A percentile compares a stretch with the other conserved stretches of the same genome.
Conservation (phyloP, 352 stramenopile genomes). For the Globisporangium iwayamae region DNA sequence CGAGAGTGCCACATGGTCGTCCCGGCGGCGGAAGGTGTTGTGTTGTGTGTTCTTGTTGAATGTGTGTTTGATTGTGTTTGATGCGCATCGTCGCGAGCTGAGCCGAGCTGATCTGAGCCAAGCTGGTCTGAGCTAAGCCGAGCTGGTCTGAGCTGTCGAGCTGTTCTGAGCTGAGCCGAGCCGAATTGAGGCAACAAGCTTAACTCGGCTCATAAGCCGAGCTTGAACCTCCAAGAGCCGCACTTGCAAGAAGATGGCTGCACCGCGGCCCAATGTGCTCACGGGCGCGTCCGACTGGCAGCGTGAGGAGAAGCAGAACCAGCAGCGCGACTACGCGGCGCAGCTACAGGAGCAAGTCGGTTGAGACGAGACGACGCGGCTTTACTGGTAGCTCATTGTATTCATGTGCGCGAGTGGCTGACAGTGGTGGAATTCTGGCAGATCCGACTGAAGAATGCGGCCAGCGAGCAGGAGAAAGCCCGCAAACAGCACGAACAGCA, state of each 20-base stretch:
- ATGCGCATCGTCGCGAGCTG: not conserved
- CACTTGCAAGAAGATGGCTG: slow-evolving; percentile 6
- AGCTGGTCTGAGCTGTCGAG: too few relatives aligned
- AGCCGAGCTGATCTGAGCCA: too few relatives aligned
- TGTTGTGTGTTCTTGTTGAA: not conserved
- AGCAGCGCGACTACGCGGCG: slow-evolving; percentile 64
- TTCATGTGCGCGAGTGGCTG: not conserved
- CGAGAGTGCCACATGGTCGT: slow-evolving; percentile 2
- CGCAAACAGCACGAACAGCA: slow-evolving; percentile 43
- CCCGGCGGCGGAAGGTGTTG: not conserved
- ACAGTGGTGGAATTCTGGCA: slow-evolving; percentile 3
- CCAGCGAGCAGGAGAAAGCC: slow-evolving; percentile 36
- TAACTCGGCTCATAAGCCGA: not conserved
- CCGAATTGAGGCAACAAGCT: not conserved
- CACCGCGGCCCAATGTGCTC: slow-evolving; percentile 33
- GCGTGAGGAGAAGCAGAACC: slow-evolving; percentile 43
- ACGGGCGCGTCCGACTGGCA: slow-evolving; percentile 37
- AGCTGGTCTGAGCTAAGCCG: too few relatives aligned
- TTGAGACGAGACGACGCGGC: not conserved
- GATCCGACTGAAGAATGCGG: slow-evolving; percentile 47
- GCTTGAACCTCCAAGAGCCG: slow-evolving; percentile 5
- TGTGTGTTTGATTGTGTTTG: not conserved
- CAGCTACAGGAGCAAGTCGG: slow-evolving; percentile 60
- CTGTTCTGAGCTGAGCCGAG: not conserved
- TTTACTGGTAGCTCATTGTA: not conserved